Evolutionary conservation across 768 basidiomycete species (phyloP).

Genomic region (Antrodiella citrinella): DNA sequence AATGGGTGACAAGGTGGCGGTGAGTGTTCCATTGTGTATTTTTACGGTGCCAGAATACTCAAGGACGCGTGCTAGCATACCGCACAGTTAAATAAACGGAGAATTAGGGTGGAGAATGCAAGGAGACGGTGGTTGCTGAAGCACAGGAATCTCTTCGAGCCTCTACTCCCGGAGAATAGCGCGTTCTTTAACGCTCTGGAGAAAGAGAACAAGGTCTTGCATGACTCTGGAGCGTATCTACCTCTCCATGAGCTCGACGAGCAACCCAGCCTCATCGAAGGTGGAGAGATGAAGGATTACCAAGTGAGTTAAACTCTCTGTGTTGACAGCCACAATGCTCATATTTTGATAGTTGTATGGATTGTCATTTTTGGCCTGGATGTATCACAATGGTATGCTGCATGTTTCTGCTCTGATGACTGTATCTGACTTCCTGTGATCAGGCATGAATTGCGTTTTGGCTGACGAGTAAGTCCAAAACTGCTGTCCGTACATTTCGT

Average conservation of each 20-base stretch:
- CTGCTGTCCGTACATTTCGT: background rate
- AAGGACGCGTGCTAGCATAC: constrained; percentile 10
- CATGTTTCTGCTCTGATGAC: background rate
- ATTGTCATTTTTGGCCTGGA: constrained; percentile 53
- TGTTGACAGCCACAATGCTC: background rate
- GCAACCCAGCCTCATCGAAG: constrained; percentile 43
- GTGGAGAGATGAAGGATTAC: constrained; percentile 65
- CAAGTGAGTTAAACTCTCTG: constrained; percentile 33
- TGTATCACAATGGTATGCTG: constrained; percentile 63
- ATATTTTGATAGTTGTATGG: constrained; percentile 39
- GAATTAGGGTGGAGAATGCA: constrained; percentile 31
- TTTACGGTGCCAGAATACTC: background rate
- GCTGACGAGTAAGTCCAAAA: constrained; percentile 49
- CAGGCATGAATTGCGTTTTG: constrained; percentile 63
- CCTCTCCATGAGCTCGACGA: constrained; percentile 32
- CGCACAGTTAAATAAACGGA: constrained; percentile 23
- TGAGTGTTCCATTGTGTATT: constrained; percentile 14
- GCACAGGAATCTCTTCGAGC: constrained; percentile 36
- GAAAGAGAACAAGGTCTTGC: constrained; percentile 19
- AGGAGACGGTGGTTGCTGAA: constrained; percentile 38
- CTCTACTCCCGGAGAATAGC: constrained; percentile 35
- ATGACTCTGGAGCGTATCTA: constrained; percentile 17
- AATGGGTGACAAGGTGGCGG: constrained; percentile 32
- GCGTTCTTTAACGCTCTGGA: constrained; percentile 30
- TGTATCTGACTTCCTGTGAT: background rate